These are phyloP conservation scores for Marasmius sp. DNA, from an alignment of 1,284 basidiomycete genomes.

Conservation along the genomic window DNA sequence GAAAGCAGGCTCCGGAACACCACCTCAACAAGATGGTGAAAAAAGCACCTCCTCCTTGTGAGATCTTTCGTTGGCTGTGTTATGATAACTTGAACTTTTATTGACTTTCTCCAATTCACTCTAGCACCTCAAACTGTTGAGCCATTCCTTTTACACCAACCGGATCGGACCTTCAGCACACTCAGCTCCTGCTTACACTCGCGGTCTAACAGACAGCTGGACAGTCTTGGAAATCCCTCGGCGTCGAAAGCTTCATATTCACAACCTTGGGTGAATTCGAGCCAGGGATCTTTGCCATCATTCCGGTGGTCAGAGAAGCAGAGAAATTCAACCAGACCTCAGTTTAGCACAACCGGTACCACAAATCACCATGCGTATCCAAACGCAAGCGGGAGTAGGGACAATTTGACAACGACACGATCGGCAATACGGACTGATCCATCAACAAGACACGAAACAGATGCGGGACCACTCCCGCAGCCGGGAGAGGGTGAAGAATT, in stretches of 20 bases:
- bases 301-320: not conserved
- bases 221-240: too few relatives aligned
- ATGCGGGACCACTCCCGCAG: slow-evolving; percentile 9
- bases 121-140: too few relatives aligned
- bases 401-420: not conserved
- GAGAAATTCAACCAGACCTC: not conserved
- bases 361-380: not conserved
- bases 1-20: too few relatives aligned
- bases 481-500: not conserved
- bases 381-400: not conserved
- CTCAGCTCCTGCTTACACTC: not conserved
- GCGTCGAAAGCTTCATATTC: too few relatives aligned
- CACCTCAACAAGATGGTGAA: too few relatives aligned
- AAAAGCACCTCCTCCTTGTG: not conserved
- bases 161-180: too few relatives aligned
- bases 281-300: not conserved
- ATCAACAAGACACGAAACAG: slow-evolving; percentile 3
- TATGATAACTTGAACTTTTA: too few relatives aligned
- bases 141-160: too few relatives aligned
- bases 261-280: not conserved
- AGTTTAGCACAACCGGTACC: not conserved
- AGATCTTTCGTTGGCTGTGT: too few relatives aligned
- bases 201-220: not conserved
- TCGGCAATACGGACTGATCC: not conserved
- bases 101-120: too few relatives aligned